Evolutionary conservation across 768 basidiomycete species (phyloP), one percentile per base, ranked within the genome.

Genomic region (Suillus occidentalis): DNA sequence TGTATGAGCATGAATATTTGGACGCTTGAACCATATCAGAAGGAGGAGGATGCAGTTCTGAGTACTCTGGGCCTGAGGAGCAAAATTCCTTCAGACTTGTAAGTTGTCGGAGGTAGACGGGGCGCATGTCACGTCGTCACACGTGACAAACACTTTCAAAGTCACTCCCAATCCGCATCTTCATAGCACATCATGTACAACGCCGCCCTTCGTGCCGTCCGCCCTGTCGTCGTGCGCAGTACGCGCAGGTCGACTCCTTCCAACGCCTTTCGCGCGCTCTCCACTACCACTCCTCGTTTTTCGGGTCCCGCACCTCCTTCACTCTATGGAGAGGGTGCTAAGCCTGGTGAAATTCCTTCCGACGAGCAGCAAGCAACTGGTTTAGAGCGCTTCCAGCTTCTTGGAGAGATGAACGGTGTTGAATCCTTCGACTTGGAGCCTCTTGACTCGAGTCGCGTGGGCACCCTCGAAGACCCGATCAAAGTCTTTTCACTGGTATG

Each of bases 291-390:
- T 40, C 79, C 82, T 63, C 82, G 83, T 56, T 78, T 79, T 58
- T 91, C 91, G 7, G 89, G 80, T 43, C 77, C 88, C 40, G 82
- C 85, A 18, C 80, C 88, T 65, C 90, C 92, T 58, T 80, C 84
- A 63, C 79, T 94, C 68, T 89, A 81, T 68, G 92, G 93, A 67
- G 72, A 84, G 60, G 93, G 93, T 74, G 86, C 84, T 72, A 88
- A 90, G 75, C 63, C 86, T 37, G 90, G 92, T 60, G 84, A 87
- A 70, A 86, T 94, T 68, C 89, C 95, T 61, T 91, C 91, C 65
- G 92, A 94, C 79, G 83, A 89, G 68, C 86, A 92, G 68, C 97
- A 99, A 80, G 87, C 96, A 18, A 99, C 97, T 70, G 97, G 97
- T 87, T 83, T 98, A 63, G 96, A 98, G 78, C 94, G 97, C 78